Percentiles rank a stretch among this genome's conserved stretches.
Evolutionary conservation across 176 grass and related monocot species (phyloP).

Genomic region (Bolboschoenus planiculmis): DNA sequence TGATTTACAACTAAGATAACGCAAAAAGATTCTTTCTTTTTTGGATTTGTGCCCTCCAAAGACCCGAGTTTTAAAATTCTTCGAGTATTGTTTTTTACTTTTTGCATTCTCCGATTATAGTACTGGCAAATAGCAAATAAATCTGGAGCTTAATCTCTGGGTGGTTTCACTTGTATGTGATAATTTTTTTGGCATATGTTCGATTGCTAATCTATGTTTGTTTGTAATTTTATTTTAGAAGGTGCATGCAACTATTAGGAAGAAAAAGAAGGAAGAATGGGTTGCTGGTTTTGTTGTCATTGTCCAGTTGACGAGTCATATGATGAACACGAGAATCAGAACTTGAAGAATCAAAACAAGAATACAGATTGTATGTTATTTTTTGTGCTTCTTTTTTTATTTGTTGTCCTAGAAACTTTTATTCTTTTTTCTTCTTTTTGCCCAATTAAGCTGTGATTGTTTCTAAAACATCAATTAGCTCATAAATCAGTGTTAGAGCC

Average conservation of each 20-base stretch:
- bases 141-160: background rate
- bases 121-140: background rate
- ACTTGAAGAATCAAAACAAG: conserved; percentile 30
- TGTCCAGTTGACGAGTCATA: conserved; percentile 38
- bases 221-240: background rate
- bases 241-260: conserved; percentile 18
- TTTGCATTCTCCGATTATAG: background rate
- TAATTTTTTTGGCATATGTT: background rate
- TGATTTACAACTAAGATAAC: background rate
- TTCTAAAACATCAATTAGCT: background rate
- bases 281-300: conserved; percentile 68
- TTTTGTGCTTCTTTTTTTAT: background rate
- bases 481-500: background rate
- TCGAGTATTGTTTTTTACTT: background rate
- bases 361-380: conserved; percentile 28
- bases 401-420: background rate
- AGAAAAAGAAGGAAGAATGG: conserved; percentile 31
- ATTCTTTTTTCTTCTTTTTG: background rate
- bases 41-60: background rate
- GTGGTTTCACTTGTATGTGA: background rate
- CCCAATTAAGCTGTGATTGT: conserved; percentile 6
- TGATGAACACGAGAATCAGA: conserved; percentile 33
- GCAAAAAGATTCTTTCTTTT: background rate
- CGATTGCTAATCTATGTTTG: conserved; percentile 5
- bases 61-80: background rate